These are phyloP conservation scores for Urochloa ruziziensis DNA, from an alignment of 176 grass and related monocot genomes.

Conservation along the genomic window DNA sequence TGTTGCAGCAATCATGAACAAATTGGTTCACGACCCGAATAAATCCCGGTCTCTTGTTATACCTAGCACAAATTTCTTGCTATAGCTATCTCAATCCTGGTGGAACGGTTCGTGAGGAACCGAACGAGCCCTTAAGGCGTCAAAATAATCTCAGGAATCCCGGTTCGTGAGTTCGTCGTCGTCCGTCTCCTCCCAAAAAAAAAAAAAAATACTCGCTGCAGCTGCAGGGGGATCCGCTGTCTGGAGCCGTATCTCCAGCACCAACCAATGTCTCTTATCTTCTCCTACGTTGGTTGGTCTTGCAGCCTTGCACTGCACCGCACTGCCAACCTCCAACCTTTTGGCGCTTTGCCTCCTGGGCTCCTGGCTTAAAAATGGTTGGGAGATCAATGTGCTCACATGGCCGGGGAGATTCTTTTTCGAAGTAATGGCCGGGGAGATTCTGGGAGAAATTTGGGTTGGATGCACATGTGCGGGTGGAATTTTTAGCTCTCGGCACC, in stretches of 20 bases:
- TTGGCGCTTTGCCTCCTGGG: neutral
- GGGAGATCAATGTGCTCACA: slow-evolving; percentile 17
- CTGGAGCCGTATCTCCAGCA: slow-evolving; percentile 18
- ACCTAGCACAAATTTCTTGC: too few species aligned
- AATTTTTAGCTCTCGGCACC: neutral
- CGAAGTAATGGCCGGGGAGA: slow-evolving; percentile 24
- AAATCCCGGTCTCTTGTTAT: too few species aligned
- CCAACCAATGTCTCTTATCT: neutral
- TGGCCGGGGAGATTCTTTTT: slow-evolving; percentile 9
- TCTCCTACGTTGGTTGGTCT: neutral
- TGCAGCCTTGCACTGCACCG: slow-evolving; percentile 4
- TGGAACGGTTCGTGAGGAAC: too few species aligned
- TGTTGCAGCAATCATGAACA: too few species aligned
- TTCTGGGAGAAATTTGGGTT: neutral
- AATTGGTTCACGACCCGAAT: too few species aligned
- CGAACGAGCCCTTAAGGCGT: too few species aligned
- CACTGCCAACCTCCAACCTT: slow-evolving; percentile 8
- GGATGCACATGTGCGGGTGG: neutral
- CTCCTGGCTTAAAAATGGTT: neutral
- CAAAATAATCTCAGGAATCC: neutral
- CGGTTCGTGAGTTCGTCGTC: neutral
- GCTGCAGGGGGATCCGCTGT: neutral
- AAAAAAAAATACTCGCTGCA: neutral
- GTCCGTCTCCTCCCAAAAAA: neutral
- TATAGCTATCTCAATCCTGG: too few species aligned